Conservation (phyloP, 768 basidiomycete genomes). For the Fomitopsis serialis region DNA sequence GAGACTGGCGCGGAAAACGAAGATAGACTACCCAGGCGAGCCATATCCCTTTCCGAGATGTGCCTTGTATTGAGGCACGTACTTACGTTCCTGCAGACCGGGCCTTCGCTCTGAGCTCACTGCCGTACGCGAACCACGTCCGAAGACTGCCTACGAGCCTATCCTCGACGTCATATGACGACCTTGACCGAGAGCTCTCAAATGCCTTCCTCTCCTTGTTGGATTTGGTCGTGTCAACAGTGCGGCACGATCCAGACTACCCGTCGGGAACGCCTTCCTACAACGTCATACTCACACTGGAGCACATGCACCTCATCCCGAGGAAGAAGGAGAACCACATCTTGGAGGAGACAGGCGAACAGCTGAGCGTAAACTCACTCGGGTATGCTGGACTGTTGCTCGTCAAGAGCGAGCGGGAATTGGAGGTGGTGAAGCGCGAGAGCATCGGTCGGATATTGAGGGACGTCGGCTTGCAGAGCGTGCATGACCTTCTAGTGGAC, state of each 20-base stretch:
- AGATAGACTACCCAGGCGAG: constrained; percentile 54
- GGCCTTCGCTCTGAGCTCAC: constrained; percentile 59
- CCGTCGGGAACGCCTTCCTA: constrained; percentile 68
- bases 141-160: constrained; percentile 50
- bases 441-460: constrained; percentile 58
- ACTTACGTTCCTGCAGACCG: constrained; percentile 40
- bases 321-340: constrained; percentile 58
- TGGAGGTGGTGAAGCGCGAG: constrained; percentile 61
- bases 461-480: constrained; percentile 59
- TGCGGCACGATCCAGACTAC: constrained; percentile 61
- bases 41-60: background rate
- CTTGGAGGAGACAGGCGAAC: constrained; percentile 46
- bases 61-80: background rate
- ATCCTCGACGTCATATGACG: constrained; percentile 31
- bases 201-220: constrained; percentile 66
- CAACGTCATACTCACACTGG: constrained; percentile 75
- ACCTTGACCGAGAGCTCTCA: constrained; percentile 49
- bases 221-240: constrained; percentile 70
- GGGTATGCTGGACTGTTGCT: constrained; percentile 89
- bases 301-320: constrained; percentile 85
- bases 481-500: constrained; percentile 58
- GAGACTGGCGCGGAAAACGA: constrained; percentile 49
- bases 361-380: constrained; percentile 75
- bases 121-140: constrained; percentile 82
- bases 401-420: constrained; percentile 76